Base-by-base conservation (phyloP, 176 grass and related monocot genomes). In the Cenchrus americanus region DNA sequence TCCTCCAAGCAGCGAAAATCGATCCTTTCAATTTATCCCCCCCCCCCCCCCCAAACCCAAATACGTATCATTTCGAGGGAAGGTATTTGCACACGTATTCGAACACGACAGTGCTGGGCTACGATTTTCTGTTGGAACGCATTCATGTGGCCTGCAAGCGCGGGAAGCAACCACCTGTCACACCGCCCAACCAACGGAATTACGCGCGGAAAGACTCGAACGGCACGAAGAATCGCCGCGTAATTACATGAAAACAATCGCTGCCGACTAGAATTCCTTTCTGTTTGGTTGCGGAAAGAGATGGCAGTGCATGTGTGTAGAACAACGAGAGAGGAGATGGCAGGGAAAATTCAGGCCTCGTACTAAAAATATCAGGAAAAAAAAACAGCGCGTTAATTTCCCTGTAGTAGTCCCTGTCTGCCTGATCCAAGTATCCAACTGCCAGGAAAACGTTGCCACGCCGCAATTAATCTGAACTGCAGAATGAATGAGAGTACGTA, bases 131-230 rank as follows among this genome's bases (percentile, higher is more conserved):
- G 71, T 87, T 42, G 26, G 54, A 79, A 69, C n/a, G 43, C 71
- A 81, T 62, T 76, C 71, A 70, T 87, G 52, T 62, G 71, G 71
- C 85, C 54, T 57, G 85, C 71, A 82, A 73, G 6, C 62, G 50
- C 2, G 13, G 78, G 78, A 82, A 76, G 85, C 34, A 75, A 87
- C 60, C 85, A 87, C 60, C 85, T 75, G 61, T 81, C 77, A 68
- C 70, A 26, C 23, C 62, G 24, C 51, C 70, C 78, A 75, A 75
- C 69, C 18, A 47, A 74, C 49, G 14, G 62, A 86, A 86, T 80
- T 80, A 80, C 58, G 37, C 8, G 10, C 51, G 37, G 32, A 42
- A 80, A 46, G 15, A n/a, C 59, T 8, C 7, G 23, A 43, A 43
- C n/a, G 54, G 26, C 47, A 43, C 10, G 34, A 24, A 66, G 23